Evolutionary conservation across 2,329 filamentous ascomycete species (phyloP), one percentile per base, ranked within the genome.

Genomic region (Xylariaceae sp.): DNA sequence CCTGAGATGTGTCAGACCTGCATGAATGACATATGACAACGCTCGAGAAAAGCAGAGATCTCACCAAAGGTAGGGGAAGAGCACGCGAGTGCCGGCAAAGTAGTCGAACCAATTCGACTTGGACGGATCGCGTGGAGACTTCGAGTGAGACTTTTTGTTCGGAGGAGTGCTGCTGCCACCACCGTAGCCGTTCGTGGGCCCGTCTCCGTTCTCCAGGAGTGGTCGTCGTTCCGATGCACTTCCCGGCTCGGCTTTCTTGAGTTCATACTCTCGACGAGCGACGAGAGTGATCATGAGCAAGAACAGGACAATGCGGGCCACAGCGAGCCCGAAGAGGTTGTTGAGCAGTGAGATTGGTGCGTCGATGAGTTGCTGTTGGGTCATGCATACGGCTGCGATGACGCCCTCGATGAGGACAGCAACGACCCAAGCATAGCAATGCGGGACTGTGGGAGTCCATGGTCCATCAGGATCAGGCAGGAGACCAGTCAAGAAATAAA

Each of bases 51-150:
- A 51, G 5, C 49, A 23, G 2, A 44, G 18, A 15, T 58, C 65
- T 15, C 66, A 74, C 77, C 77, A 80, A 1, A 80, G 67, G 49
- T 77, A 79, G 1, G 77, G 77, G 37, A 79, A 78, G 4, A 80
- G 68, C 8, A 77, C 72, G 11, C 71, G 65, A 62, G 78, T 79
- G 0, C 77, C 77, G 10, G 75, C 72, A 61, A 79, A 71, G 60
- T 80, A 80, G 61, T 78, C 76, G 8, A 79, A 67, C 77, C 77
- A 80, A 2, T 76, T 64, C 8, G 65, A 61, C 48, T 61, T 66
- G 3, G 64, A 65, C 15, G 64, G 59, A 48, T 67, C 64, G 3
- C 62, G 64, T 13, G 51, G 1, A 49, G 61, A 64, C 18, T 55
- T 63, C 7, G 51, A 35, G 9, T 39, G 53, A 0, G 53, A 37